Evolutionary conservation across 345 rosid genomes (phyloP).

Genomic region (Lumnitzera littorea): DNA sequence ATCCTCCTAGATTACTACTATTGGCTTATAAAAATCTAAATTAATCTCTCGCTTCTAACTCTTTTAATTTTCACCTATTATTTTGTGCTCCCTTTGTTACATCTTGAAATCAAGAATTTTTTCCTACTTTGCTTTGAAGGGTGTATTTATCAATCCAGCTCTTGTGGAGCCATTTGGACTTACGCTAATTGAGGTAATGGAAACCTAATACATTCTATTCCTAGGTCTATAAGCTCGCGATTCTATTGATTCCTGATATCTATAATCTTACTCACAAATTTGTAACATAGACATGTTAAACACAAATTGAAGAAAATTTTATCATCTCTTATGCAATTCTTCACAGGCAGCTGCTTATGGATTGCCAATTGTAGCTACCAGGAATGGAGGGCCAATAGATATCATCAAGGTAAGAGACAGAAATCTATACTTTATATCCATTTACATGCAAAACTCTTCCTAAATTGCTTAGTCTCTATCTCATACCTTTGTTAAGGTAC

Average conservation of each 20-base stretch:
- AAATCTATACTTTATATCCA: not conserved
- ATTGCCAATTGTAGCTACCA: slow-evolving; percentile 60
- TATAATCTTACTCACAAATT: not conserved
- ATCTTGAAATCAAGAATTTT: slow-evolving; percentile 7
- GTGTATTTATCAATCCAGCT: slow-evolving; percentile 71
- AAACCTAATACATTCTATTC: not conserved
- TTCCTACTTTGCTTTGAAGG: slow-evolving; percentile 36
- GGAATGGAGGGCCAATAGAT: slow-evolving; percentile 68
- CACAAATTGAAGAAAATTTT: not conserved
- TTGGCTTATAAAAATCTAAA: too few species aligned
- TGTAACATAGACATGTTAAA: not conserved
- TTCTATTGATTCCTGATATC: too few species aligned
- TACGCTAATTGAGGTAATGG: slow-evolving; percentile 53
- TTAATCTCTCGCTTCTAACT: too few species aligned
- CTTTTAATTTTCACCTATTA: too few species aligned
- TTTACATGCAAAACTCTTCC: too few species aligned
- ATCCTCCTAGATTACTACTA: too few species aligned
- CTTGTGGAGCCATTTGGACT: slow-evolving; percentile 73
- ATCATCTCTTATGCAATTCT: slow-evolving; percentile 4
- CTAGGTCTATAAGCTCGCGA: not conserved
- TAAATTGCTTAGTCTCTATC: too few species aligned
- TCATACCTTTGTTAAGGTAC: too few species aligned
- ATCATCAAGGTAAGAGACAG: slow-evolving; percentile 41
- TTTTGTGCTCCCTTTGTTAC: too few species aligned
- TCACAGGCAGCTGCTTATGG: slow-evolving; percentile 69